These are phyloP conservation scores for Starmerella powellii DNA, from an alignment of 805 yeast genomes.

Conservation along the genomic window DNA sequence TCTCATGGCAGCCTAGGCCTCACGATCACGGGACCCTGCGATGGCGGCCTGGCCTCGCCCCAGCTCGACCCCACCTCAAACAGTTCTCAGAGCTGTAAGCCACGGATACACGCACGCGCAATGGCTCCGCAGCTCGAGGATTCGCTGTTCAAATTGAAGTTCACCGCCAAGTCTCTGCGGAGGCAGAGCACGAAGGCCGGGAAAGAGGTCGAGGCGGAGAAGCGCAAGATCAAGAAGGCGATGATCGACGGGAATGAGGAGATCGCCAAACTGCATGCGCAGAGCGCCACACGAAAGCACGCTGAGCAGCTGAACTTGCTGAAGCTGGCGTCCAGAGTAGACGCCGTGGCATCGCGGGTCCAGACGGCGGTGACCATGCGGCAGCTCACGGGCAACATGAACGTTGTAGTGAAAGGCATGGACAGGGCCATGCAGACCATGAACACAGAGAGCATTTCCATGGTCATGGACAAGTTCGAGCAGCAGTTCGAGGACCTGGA, in stretches of 20 bases:
- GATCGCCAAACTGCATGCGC: constrained; percentile 87
- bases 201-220: constrained; percentile 79
- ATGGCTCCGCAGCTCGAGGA: constrained; percentile 25
- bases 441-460: constrained; percentile 84
- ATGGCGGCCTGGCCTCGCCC: no score
- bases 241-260: constrained; percentile 75
- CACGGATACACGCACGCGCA: no score
- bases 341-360: constrained; percentile 89
- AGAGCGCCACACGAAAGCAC: constrained; percentile 84
- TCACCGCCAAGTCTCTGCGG: constrained; percentile 86
- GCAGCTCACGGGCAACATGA: constrained; percentile 86
- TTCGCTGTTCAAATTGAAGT: constrained; percentile 33
- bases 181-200: constrained; percentile 84
- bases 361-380: constrained; percentile 98
- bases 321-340: constrained; percentile 76
- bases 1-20: no score
- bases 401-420: constrained; percentile 87
- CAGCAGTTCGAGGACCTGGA: constrained; percentile 92
- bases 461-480: constrained; percentile 96
- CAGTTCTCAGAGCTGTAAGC: no score
- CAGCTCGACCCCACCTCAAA: no score
- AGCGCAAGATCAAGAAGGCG: constrained; percentile 81
- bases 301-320: constrained; percentile 74
- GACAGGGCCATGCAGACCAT: constrained; percentile 89
- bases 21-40: no score